These are phyloP conservation scores for Sugiyamaella marilandica DNA, from an alignment of 805 yeast species.

Conservation along the genomic window DNA sequence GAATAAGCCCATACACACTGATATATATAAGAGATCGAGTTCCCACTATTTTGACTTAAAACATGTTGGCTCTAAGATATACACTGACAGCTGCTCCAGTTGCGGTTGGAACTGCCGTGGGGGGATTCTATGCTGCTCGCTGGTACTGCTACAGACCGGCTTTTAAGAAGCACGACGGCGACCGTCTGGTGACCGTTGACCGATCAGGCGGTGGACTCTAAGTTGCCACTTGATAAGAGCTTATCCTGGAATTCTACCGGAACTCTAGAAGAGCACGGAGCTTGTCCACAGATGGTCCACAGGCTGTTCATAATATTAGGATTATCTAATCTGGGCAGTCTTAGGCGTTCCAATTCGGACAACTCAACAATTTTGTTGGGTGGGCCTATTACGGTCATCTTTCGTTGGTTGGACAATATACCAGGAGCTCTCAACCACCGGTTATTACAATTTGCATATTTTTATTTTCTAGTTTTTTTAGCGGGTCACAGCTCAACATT, in stretches of 20 bases:
- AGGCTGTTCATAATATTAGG: no score
- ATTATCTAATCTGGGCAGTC: no score
- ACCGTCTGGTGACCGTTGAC: conserved; percentile 33
- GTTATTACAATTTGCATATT: no score
- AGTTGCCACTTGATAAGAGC: not conserved
- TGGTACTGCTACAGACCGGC: conserved; percentile 33
- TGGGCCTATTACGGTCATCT: no score
- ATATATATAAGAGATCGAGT: not conserved
- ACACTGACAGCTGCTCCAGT: conserved; percentile 15
- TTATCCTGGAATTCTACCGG: no score
- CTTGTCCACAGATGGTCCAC: no score
- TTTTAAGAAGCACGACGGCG: conserved; percentile 26
- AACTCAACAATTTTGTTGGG: no score
- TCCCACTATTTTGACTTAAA: not conserved
- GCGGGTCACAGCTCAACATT: not conserved
- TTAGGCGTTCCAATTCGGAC: no score
- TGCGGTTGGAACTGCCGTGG: conserved; percentile 24
- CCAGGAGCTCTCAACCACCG: no score
- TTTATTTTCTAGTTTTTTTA: no score
- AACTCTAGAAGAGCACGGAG: no score
- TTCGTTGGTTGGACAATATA: no score
- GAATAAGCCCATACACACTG: not conserved
- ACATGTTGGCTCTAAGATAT: not conserved
- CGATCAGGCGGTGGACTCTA: conserved; percentile 36
- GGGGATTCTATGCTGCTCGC: conserved; percentile 24